Base-by-base conservation (phyloP, 2,329 filamentous ascomycete genomes). In the Pseudocercospora eumusae region DNA sequence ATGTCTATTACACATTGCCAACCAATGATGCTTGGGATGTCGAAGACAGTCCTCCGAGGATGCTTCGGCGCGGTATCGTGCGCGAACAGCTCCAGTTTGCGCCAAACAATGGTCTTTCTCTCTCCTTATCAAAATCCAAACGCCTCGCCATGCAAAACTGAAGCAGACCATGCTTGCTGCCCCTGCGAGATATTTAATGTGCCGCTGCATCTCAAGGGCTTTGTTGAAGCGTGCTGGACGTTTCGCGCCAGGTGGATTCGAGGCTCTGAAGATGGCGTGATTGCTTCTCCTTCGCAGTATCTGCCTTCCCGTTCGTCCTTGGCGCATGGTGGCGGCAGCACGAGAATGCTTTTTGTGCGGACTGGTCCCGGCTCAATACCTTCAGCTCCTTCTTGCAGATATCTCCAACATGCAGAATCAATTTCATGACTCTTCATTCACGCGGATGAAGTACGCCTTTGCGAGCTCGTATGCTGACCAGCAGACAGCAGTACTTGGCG, bases 401-500 rank as follows among this genome's bases (percentile, higher is more conserved):
- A 23, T 54, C 8, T 54, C 27, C 31, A 40, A 53, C 11, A n/a
- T 42, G 20, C 33, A 10, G 25, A 50, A 55, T 15, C 31, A 15
- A 11, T 33, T 56, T 66, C 65, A 66, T 59, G 60, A 54, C 61
- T 73, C 74, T 49, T 72, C 73, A 63, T 74, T 69, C 40, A 70
- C 68, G 33, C 70, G 68, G 54, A 86, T 86, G 76, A 88, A 88
- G 75, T 88, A 88, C 11, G 86, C 85, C 76, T 88, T 88, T 45
- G 86, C 86, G 80, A 88, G 86, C 74, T 88, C 86, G 69, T 88
- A 88, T 49, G 85, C 86, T 53, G 83, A 95, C 95, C 95, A 99
- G 83, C 95, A 99, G 74, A 99, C 99, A n/a, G 95, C 95, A 33
- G 95, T 99, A 79, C 93, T 97, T 20, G 95, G 95, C 90, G 98